These are phyloP conservation scores for Nematodospora anomalae DNA, from an alignment of 1,139 yeast species.

Conservation along the genomic window DNA sequence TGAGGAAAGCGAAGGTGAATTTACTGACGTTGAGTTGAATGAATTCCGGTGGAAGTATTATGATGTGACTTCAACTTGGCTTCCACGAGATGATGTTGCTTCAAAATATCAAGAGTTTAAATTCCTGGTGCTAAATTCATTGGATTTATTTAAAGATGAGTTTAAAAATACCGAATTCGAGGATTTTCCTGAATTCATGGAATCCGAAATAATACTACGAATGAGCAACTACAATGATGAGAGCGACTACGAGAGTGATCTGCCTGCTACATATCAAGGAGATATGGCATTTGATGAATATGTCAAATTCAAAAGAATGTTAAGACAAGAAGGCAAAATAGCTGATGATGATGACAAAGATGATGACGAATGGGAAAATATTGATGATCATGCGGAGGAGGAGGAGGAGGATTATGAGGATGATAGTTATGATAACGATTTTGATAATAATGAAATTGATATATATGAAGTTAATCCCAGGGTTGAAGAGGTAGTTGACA, in stretches of 20 bases:
- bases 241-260: slow-evolving; percentile 20
- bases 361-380: slow-evolving; percentile 13
- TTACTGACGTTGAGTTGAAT: slow-evolving; percentile 12
- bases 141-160: slow-evolving; percentile 10
- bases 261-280: slow-evolving; percentile 20
- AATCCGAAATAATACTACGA: slow-evolving; percentile 12
- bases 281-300: slow-evolving; percentile 18
- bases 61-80: slow-evolving; percentile 11
- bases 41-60: slow-evolving; percentile 13
- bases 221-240: slow-evolving; percentile 22
- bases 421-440: slow-evolving; percentile 8
- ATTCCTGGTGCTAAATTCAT: slow-evolving; percentile 4
- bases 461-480: slow-evolving; percentile 8
- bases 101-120: slow-evolving; percentile 10
- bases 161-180: slow-evolving; percentile 15
- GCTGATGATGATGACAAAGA: slow-evolving; percentile 8
- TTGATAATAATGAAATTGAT: slow-evolving; percentile 6
- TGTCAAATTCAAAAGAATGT: slow-evolving; percentile 12
- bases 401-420: slow-evolving; percentile 10
- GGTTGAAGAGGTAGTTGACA: slow-evolving; percentile 10
- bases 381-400: too few relatives aligned
- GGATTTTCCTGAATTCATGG: slow-evolving; percentile 17
- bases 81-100: slow-evolving; percentile 10
- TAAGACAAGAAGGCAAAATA: slow-evolving; percentile 9
- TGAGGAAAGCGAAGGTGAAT: slow-evolving; percentile 9